These are phyloP conservation scores for Aegilops longissima DNA, from an alignment of 176 grass and related monocot species.

Conservation along the genomic window DNA sequence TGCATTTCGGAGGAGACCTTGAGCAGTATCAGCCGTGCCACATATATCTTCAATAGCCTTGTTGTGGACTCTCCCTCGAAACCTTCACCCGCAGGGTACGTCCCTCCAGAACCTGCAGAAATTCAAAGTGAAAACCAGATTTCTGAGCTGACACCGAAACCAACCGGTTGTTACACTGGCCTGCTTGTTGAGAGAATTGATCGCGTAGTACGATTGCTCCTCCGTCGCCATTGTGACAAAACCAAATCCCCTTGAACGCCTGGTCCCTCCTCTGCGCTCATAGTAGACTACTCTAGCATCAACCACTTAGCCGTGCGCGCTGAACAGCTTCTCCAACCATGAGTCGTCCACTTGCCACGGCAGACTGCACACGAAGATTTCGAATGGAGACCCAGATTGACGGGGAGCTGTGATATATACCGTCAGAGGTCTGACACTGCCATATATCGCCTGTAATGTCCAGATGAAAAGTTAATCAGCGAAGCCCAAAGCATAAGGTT, in stretches of 20 bases:
- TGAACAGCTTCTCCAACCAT: conserved; percentile 72
- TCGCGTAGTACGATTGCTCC: conserved; percentile 68
- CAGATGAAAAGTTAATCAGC: not conserved
- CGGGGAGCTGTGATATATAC: conserved; percentile 23
- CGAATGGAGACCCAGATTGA: conserved; percentile 35
- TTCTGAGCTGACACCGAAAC: not conserved
- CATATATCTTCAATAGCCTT: not conserved
- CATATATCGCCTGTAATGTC: conserved; percentile 51
- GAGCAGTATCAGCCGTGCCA: no score
- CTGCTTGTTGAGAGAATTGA: conserved; percentile 82
- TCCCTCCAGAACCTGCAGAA: not conserved
- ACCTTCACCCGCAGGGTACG: not conserved
- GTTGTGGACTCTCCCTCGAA: not conserved
- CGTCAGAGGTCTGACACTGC: conserved; percentile 43
- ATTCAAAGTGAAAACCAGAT: not conserved
- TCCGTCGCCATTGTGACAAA: conserved; percentile 82
- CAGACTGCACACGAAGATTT: conserved; percentile 77
- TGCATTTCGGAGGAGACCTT: no score
- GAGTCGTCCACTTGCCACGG: conserved; percentile 74
- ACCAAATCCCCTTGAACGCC: conserved; percentile 77
- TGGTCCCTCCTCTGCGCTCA: conserved; percentile 50
- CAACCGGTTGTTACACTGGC: conserved; percentile 35
- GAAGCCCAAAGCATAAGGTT: not conserved
- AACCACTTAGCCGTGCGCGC: conserved; percentile 72
- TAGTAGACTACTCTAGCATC: conserved; percentile 62